Base-by-base conservation (phyloP, 495 filamentous ascomycete genomes). In the Terfezia claveryi region DNA sequence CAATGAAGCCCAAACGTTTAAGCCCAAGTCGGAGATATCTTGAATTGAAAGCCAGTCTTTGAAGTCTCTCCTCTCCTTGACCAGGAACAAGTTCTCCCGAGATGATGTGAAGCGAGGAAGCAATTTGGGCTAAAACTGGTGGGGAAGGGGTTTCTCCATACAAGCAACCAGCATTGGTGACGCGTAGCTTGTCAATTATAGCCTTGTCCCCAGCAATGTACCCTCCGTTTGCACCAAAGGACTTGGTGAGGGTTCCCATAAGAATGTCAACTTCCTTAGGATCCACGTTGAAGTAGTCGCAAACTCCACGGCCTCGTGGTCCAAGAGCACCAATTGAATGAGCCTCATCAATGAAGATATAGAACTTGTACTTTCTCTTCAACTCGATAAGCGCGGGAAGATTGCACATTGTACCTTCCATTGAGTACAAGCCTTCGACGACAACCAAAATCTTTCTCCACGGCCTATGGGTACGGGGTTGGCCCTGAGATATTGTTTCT, bases 391-490 rank as follows among this genome's bases (percentile, higher is more conserved):
- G 68, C 56, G 84, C 85, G 12, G 89, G 91, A 36, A 98, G 77
- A 63, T 98, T 88, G 67, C 82, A 86, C 88, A 98, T 95, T 49
- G 88, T 94, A 36, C 91, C 91, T 69, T 98, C 91, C 91, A 98
- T 98, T 2, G 88, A 95, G 72, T 98, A 98, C 0, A 98, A 76
- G 56, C 91, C 91, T 66, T 98, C 91, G 38, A 98, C 86, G 37
- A 88, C 87, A 52, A 98, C 85, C 50, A 98, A 70, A 57, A 98
- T 96, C 76, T 94, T 96, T 74, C 88, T 92, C 91, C 91, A 98
- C 10, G 91, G 91, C 9, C 91, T 82, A 65, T 98, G 91, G 17
- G 89, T 96, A 56, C 91, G 81, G 32, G 92, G 92, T 59, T 98
- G 91, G 14, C 91, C 91, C 70, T 95, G 87, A 38, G 87, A 85